A percentile compares a stretch with the other conserved stretches of the same genome.
Conservation (phyloP, 495 filamentous ascomycete species). For the Hypoxylon lienhwacheense region DNA sequence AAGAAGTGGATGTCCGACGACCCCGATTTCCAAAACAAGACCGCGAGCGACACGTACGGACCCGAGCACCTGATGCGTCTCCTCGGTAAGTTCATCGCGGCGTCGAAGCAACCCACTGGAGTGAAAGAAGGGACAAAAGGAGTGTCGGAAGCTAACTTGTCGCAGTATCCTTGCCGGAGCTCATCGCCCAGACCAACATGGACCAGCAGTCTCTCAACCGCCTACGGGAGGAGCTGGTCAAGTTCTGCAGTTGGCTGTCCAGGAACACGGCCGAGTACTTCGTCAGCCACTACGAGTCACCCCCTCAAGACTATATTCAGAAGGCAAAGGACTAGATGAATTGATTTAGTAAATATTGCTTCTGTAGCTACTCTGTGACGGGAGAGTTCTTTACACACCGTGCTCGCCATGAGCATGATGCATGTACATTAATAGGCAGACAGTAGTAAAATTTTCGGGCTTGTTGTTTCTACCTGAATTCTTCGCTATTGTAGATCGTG, state of each 20-base stretch:
- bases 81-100: conserved; percentile 67
- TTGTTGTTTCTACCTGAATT: no score
- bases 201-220: conserved; percentile 83
- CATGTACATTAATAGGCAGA: no score
- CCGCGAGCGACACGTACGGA: conserved; percentile 79
- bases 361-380: no score
- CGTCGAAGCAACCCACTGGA: no score
- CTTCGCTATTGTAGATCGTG: no score
- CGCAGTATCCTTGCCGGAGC: conserved; percentile 84
- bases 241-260: conserved; percentile 77
- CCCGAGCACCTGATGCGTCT: conserved; percentile 87
- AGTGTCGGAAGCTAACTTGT: conserved; percentile 24
- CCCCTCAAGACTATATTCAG: conserved; percentile 53
- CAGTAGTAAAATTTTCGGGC: no score
- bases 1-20: conserved; percentile 60
- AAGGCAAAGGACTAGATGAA: conserved; percentile 48
- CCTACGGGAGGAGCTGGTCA: conserved; percentile 81
- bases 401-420: no score
- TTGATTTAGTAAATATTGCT: no score
- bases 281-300: conserved; percentile 70
- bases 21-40: conserved; percentile 64
- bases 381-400: no score
- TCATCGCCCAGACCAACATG: conserved; percentile 97
- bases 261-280: conserved; percentile 76
- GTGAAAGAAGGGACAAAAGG: no score